These are phyloP conservation scores for Termitomyces sp. DNA, from an alignment of 768 basidiomycete genomes.

Conservation along the genomic window DNA sequence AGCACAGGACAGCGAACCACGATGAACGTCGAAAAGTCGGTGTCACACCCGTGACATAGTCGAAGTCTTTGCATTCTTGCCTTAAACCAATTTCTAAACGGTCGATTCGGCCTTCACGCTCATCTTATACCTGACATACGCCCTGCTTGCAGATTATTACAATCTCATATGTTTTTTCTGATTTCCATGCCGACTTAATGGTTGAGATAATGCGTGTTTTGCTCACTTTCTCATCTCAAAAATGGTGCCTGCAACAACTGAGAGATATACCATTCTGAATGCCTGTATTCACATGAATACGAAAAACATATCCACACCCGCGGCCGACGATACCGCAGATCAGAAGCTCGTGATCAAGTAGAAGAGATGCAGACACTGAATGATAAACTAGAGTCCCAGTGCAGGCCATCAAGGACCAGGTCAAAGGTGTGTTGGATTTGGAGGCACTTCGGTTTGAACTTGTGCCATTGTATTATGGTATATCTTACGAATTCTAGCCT, in stretches of 20 bases:
- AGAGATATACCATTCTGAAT: slow-evolving; percentile 54
- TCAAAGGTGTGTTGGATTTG: slow-evolving; percentile 58
- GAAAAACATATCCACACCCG: slow-evolving; percentile 77
- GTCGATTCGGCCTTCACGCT: not conserved
- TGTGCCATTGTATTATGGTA: slow-evolving; percentile 67
- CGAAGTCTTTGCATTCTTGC: too few species aligned
- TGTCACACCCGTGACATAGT: not conserved
- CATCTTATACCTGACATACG: slow-evolving; percentile 25
- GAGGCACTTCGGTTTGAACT: slow-evolving; percentile 59
- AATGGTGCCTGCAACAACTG: slow-evolving; percentile 40
- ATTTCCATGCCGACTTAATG: too few species aligned
- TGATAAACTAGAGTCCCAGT: slow-evolving; percentile 59
- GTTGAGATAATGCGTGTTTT: slow-evolving; percentile 18
- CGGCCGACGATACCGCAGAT: slow-evolving; percentile 77
- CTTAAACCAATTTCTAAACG: too few species aligned
- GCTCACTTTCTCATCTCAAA: not conserved
- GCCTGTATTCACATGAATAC: slow-evolving; percentile 80
- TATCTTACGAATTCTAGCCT: slow-evolving; percentile 15
- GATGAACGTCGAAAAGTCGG: too few species aligned
- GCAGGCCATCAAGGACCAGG: slow-evolving; percentile 52
- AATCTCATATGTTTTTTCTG: too few species aligned
- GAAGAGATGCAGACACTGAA: slow-evolving; percentile 72
- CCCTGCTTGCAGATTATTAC: too few species aligned
- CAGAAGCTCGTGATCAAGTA: slow-evolving; percentile 76
- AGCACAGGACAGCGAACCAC: not conserved